A percentile compares a stretch with the other conserved stretches of the same genome.
Conservation (phyloP, 768 basidiomycete genomes). For the Tricholoma bakamatsutake region DNA sequence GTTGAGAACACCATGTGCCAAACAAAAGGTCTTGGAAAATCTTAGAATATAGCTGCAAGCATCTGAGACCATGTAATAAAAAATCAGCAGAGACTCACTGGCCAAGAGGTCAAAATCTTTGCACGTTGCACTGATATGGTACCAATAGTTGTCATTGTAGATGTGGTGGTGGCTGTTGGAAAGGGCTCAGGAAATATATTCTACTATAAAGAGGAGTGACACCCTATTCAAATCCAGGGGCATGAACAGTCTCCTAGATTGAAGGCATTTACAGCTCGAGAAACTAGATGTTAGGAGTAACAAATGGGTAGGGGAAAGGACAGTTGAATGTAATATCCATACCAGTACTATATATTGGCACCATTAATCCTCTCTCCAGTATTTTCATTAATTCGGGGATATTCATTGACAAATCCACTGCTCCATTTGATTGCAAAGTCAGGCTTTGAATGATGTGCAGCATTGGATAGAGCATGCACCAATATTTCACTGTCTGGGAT, state of each 20-base stretch:
- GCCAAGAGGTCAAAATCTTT: background rate
- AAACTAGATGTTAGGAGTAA: too few relatives aligned
- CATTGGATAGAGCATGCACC: constrained; percentile 1
- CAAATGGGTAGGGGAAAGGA: too few relatives aligned
- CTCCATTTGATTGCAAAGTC: constrained; percentile 13
- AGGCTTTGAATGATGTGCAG: background rate
- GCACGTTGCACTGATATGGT: background rate
- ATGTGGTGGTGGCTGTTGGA: too few relatives aligned
- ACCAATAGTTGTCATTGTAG: too few relatives aligned
- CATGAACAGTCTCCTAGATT: too few relatives aligned
- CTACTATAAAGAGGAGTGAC: too few relatives aligned
- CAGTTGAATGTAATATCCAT: too few relatives aligned
- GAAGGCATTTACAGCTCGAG: too few relatives aligned
- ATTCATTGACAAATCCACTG: constrained; percentile 24
- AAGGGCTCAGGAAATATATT: too few relatives aligned
- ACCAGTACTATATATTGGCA: too few relatives aligned
- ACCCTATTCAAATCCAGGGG: too few relatives aligned
- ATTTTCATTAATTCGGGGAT: constrained; percentile 7
- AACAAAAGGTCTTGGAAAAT: background rate
- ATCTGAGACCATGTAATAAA: background rate
- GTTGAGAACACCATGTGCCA: background rate
- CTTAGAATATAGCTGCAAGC: background rate
- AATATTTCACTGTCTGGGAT: constrained; percentile 1
- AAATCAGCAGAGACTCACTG: background rate
- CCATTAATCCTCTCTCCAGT: constrained; percentile 13